Percentiles rank a stretch among this genome's conserved stretches.
phyloP scores from a whole-genome alignment of 192 early-diverging fungal genomes.

The Funneliformis mosseae region DNA sequence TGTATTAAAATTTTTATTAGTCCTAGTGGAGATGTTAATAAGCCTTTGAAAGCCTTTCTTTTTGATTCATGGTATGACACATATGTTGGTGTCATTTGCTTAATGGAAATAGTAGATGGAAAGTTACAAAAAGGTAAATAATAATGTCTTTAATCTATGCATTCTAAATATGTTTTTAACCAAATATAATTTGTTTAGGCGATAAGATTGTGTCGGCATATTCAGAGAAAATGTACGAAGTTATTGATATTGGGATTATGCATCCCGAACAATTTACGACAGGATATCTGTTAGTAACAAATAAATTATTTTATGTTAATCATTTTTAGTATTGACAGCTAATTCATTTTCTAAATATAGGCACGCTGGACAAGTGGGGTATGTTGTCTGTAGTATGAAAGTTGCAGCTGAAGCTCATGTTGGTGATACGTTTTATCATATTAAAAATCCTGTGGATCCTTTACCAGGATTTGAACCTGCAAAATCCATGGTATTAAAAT shows the following conservation, averaged over 20 bases:
- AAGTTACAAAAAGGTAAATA: conserved; percentile 65
- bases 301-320: background rate
- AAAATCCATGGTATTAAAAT: conserved; percentile 78
- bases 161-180: background rate
- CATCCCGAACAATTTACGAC: conserved; percentile 82
- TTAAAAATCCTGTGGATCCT: conserved; percentile 64
- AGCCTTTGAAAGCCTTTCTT: conserved; percentile 83
- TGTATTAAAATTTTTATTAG: conserved; percentile 33
- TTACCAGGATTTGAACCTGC: conserved; percentile 93
- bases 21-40: conserved; percentile 63
- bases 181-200: conserved; percentile 44
- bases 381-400: conserved; percentile 92
- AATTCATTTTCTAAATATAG: conserved; percentile 33
- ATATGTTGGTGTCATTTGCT: conserved; percentile 96
- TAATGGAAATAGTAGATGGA: conserved; percentile 90
- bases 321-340: background rate
- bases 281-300: conserved; percentile 50
- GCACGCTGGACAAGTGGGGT: conserved; percentile 85
- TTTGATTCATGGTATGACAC: conserved; percentile 98
- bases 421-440: conserved; percentile 91
- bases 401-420: conserved; percentile 89
- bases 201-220: conserved; percentile 81
- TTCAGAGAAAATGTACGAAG: conserved; percentile 83
- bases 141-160: background rate
- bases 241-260: conserved; percentile 93